Evolutionary conservation across 257 asterid species (phyloP).

Genomic region (Forsythia viridissima): DNA sequence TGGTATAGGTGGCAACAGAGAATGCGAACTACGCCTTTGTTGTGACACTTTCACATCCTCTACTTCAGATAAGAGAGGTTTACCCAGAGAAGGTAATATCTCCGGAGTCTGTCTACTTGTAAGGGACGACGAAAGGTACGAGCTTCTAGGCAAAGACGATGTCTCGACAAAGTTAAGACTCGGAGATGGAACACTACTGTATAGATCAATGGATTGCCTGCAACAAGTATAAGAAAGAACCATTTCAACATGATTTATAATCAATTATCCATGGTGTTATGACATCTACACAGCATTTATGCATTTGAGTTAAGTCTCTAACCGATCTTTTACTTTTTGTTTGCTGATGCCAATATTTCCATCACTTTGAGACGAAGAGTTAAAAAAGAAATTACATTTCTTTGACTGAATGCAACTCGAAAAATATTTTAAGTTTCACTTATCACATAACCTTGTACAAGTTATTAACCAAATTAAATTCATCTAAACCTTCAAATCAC

Average conservation of each 20-base stretch:
- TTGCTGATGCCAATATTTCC: neutral
- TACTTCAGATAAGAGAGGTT: constrained; percentile 62
- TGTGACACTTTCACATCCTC: constrained; percentile 44
- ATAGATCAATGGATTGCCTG: constrained; percentile 94
- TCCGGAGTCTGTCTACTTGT: constrained; percentile 80
- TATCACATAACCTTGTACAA: too few relatives aligned
- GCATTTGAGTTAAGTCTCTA: too few relatives aligned
- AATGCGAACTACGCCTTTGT: constrained; percentile 63
- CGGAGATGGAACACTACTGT: constrained; percentile 90
- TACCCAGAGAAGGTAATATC: constrained; percentile 61
- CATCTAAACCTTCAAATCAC: too few relatives aligned
- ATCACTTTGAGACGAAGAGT: neutral
- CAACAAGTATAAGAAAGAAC: constrained; percentile 1
- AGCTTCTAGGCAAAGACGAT: constrained; percentile 60
- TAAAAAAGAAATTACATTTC: neutral
- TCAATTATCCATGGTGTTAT: too few relatives aligned
- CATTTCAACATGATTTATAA: too few relatives aligned
- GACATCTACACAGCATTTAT: too few relatives aligned
- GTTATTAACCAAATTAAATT: too few relatives aligned
- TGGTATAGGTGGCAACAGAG: constrained; percentile 65
- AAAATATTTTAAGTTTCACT: too few relatives aligned
- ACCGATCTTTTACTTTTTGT: too few relatives aligned
- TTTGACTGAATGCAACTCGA: too few relatives aligned
- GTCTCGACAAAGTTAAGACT: constrained; percentile 75
- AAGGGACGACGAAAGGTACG: constrained; percentile 68